phyloP scores from a whole-genome alignment of 352 stramenopile species.

The Phytophthora cajani region DNA sequence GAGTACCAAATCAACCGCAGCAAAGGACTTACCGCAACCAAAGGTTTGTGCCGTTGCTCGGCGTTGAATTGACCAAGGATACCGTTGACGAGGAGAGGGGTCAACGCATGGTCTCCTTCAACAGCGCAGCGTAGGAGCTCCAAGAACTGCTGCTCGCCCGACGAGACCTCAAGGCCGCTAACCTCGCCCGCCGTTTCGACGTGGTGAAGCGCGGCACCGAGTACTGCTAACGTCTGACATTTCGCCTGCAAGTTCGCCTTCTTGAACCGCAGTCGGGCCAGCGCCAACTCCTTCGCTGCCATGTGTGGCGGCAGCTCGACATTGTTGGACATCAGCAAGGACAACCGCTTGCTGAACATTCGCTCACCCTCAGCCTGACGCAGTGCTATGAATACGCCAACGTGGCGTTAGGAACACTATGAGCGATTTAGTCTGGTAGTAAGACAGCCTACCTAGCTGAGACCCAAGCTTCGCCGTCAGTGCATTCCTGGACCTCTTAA shows the following conservation, averaged over 20 bases:
- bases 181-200: conserved; percentile 51
- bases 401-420: background rate
- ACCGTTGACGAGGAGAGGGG: conserved; percentile 58
- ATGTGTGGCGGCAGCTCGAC: conserved; percentile 58
- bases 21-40: conserved; percentile 47
- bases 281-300: conserved; percentile 59
- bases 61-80: conserved; percentile 46
- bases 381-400: conserved; percentile 41
- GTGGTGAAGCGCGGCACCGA: conserved; percentile 56
- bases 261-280: conserved; percentile 61
- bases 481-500: conserved; percentile 45
- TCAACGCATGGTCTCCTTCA: conserved; percentile 70
- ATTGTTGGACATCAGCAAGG: conserved; percentile 62
- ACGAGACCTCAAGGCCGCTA: conserved; percentile 54
- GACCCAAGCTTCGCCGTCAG: conserved; percentile 60
- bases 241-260: conserved; percentile 67
- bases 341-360: conserved; percentile 64
- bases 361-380: conserved; percentile 69
- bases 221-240: conserved; percentile 65
- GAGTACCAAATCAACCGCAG: background rate
- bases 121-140: conserved; percentile 75
- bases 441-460: conserved; percentile 37
- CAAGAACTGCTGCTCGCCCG: conserved; percentile 69
- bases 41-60: conserved; percentile 50
- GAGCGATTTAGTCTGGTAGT: background rate